phyloP scores from a whole-genome alignment of 345 rosid species.

The Bruguiera sexangula region DNA sequence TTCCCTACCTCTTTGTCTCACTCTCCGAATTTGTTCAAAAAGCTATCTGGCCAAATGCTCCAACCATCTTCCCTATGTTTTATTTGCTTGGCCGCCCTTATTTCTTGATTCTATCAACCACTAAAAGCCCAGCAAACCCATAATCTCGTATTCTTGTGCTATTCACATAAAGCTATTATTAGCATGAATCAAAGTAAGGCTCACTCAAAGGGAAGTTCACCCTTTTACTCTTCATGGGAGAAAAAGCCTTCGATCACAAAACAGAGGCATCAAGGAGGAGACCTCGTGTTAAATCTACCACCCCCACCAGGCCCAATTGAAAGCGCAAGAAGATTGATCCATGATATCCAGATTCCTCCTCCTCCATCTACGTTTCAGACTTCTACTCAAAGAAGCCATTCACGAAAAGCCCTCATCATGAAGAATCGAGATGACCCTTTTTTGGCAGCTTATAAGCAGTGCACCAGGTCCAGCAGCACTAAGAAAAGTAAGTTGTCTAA shows the following conservation, averaged over 20 bases:
- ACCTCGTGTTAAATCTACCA: conserved; percentile 22
- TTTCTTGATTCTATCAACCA: neutral
- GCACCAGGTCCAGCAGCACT: conserved; percentile 35
- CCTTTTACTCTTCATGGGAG: conserved; percentile 40
- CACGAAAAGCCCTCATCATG: conserved; percentile 23
- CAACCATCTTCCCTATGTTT: conserved; percentile 2
- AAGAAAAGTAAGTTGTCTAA: conserved; percentile 14
- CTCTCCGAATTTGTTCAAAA: conserved; percentile 1
- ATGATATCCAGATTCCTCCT: conserved; percentile 31
- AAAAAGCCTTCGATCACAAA: conserved; percentile 33
- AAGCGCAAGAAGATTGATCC: conserved; percentile 2
- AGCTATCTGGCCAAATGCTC: neutral
- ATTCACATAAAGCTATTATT: no score
- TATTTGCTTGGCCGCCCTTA: conserved; percentile 3
- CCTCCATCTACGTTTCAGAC: conserved; percentile 41
- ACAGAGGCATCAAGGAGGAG: neutral
- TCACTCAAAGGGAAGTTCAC: conserved; percentile 21
- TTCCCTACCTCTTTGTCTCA: conserved; percentile 5
- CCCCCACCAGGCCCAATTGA: conserved; percentile 38
- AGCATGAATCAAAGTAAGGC: conserved; percentile 17
- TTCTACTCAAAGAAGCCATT: conserved; percentile 26
- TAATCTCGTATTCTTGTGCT: neutral
- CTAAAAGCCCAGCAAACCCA: neutral
- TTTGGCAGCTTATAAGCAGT: conserved; percentile 45
- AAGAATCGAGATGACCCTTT: conserved; percentile 40